A percentile compares a stretch with the other conserved stretches of the same genome.
Evolutionary conservation across 805 yeast species (phyloP).

Genomic region (Hanseniaspora occidentalis): DNA sequence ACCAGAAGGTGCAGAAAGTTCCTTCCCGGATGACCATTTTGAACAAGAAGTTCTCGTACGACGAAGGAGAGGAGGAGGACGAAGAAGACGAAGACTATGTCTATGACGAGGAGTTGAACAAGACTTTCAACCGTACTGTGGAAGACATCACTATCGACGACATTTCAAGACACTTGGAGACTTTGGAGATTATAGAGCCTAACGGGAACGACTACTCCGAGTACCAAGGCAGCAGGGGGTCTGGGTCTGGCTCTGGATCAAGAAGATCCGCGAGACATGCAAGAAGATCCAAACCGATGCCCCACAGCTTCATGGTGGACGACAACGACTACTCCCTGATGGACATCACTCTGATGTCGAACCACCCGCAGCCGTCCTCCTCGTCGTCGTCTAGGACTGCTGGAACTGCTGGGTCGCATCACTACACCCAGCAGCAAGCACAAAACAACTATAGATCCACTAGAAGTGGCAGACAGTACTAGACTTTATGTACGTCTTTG

Average conservation of each 20-base stretch:
- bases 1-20: slow-evolving; percentile 1
- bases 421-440: no score
- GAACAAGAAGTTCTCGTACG: slow-evolving; percentile 17
- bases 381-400: background rate
- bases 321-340: background rate
- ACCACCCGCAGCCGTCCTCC: background rate
- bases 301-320: background rate
- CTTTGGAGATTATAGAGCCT: slow-evolving; percentile 20
- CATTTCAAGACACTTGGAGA: slow-evolving; percentile 25
- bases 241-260: background rate
- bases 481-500: background rate
- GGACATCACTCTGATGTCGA: background rate
- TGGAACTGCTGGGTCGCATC: no score
- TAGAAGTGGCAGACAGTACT: background rate
- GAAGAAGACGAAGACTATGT: slow-evolving; percentile 25
- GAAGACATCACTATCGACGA: slow-evolving; percentile 28
- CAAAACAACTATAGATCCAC: background rate
- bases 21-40: no score
- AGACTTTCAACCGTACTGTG: slow-evolving; percentile 26
- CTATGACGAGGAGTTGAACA: slow-evolving; percentile 25
- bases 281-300: background rate
- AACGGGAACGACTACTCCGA: slow-evolving; percentile 6
- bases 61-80: slow-evolving; percentile 17
- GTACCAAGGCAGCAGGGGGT: background rate
- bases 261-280: background rate